Base-by-base conservation (phyloP, 768 basidiomycete species). In the Leccinellum rugosiceps region DNA sequence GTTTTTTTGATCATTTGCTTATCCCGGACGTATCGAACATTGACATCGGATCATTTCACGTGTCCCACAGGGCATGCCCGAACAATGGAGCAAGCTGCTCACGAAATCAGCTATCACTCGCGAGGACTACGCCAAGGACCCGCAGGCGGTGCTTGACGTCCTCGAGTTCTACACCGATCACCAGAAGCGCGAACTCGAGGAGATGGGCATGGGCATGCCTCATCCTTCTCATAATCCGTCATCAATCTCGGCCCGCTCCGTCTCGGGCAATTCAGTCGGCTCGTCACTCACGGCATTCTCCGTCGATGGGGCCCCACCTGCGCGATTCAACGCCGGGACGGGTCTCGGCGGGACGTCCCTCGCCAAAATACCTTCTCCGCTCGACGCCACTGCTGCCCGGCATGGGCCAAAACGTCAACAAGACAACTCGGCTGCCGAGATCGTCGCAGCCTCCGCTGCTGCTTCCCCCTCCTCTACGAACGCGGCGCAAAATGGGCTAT, bases 121-220 rank as follows among this genome's bases (percentile, higher is more conserved):
- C 55, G 96, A 99, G 75, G 96, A 99, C 73, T 97, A 98, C 57
- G 94, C 92, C 5, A 91, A 90, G 69, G 90, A 99, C 68, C 96
- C 96, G 0, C 96, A 98, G 67, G 96, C 96, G 1, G 96, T 99
- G 14, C 81, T 98, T 17, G 96, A 98, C 59, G 96, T 97, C 1
- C 86, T 99, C 59, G 95, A 98, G 69, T 99, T 98, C 76, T 99
- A 98, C 73, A 98, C 95, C 13, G 94, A 96, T 72, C 92, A 93
- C 65, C 93, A 96, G 77, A 96, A 94, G 70, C 90, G 93, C n/a
- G 93, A 96, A 71, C 74, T 87, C 66, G 92, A 94, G 65, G 84
- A 86, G 44, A 75, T 81, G 68, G 70, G 76, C 3, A 75, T 74
- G 64, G 65, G 58, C n/a, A 66, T 69, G 63, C 55, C 65, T 32